Conservation (phyloP, 2,329 filamentous ascomycete species). For the Alternaria gaisen region DNA sequence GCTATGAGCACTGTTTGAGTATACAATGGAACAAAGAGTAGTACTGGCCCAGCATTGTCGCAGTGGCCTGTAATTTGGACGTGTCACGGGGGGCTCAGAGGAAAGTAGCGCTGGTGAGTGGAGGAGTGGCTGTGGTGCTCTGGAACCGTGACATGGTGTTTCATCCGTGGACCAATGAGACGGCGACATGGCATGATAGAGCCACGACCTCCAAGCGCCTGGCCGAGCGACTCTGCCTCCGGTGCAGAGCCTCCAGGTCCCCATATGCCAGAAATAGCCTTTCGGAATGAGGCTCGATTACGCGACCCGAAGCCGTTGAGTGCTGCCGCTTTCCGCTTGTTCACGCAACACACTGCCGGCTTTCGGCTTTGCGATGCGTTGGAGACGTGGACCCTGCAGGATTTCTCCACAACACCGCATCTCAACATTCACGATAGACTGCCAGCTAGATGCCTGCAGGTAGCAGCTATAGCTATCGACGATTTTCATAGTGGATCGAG, state of each 20-base stretch:
- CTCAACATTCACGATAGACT: not conserved
- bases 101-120: conserved; percentile 24
- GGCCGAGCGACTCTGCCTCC: conserved; percentile 21
- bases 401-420: not conserved
- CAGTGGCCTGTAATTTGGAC: conserved; percentile 32
- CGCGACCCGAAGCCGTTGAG: conserved; percentile 4
- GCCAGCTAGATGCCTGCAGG: not conserved
- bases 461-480: not conserved
- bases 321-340: conserved; percentile 7
- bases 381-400: not conserved
- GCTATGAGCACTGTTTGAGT: conserved; percentile 50
- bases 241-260: conserved; percentile 17
- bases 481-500: conserved; percentile 7
- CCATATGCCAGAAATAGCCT: conserved; percentile 17
- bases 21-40: conserved; percentile 35
- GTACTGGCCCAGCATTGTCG: conserved; percentile 46
- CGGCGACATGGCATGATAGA: conserved; percentile 15
- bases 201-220: conserved; percentile 29
- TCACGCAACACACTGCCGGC: conserved; percentile 1
- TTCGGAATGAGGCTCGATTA: not conserved
- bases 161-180: conserved; percentile 40
- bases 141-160: conserved; percentile 30
- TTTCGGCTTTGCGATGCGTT: not conserved
- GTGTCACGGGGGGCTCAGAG: conserved; percentile 32
- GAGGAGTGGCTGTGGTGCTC: conserved; percentile 44